These are phyloP conservation scores for Schoenoplectus triqueter DNA, from an alignment of 202 grass and related monocot species.

Conservation along the genomic window DNA sequence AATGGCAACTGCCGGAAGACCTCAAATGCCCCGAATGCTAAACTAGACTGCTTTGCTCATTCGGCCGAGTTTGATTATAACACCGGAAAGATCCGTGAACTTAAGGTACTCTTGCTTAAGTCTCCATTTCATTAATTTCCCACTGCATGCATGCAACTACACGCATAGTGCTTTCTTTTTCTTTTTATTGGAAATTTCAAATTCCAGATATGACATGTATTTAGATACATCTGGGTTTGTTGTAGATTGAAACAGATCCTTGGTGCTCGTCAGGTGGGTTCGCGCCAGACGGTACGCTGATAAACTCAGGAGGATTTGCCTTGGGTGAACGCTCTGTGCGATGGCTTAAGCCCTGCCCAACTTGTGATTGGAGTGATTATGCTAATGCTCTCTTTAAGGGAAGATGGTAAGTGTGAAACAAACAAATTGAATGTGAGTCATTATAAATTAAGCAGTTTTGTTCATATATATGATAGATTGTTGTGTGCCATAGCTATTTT, in stretches of 20 bases:
- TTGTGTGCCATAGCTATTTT: background rate
- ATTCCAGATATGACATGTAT: background rate
- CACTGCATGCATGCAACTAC: background rate
- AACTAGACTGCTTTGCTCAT: slow-evolving; percentile 77
- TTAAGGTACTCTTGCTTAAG: slow-evolving; percentile 50
- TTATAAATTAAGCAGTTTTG: background rate
- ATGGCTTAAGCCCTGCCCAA: slow-evolving; percentile 55
- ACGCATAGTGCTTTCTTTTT: background rate
- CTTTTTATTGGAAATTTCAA: slow-evolving; percentile 2
- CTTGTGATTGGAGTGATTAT: slow-evolving; percentile 72
- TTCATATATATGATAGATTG: background rate
- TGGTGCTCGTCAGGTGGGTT: slow-evolving; percentile 83
- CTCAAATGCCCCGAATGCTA: slow-evolving; percentile 6
- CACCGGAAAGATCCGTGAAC: slow-evolving; percentile 55
- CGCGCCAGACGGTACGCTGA: slow-evolving; percentile 64
- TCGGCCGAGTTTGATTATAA: slow-evolving; percentile 77
- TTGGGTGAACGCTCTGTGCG: slow-evolving; percentile 58
- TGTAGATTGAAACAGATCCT: slow-evolving; percentile 60
- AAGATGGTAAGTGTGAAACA: slow-evolving; percentile 50
- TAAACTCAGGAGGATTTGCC: slow-evolving; percentile 72
- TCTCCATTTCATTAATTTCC: slow-evolving; percentile 13
- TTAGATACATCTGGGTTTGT: background rate
- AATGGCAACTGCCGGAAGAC: slow-evolving; percentile 58
- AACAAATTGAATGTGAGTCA: background rate
- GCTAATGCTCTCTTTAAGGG: slow-evolving; percentile 50